Conservation (phyloP, 331 rosid species). For the Quercus lobata region DNA sequence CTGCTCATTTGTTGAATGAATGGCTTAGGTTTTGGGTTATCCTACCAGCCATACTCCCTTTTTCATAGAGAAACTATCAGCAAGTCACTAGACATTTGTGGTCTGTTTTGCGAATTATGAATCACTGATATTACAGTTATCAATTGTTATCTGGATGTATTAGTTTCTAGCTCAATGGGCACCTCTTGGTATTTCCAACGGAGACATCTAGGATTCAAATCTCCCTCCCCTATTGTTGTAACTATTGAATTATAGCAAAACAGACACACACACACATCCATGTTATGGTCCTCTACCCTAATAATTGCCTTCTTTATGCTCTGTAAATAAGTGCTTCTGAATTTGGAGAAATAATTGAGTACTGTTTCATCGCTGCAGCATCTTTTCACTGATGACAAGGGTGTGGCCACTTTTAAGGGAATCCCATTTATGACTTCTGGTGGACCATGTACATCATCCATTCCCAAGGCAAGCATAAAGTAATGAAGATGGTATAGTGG, state of each 20-base stretch:
- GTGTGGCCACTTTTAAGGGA: slow-evolving; percentile 89
- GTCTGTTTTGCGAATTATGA: background rate
- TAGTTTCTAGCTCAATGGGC: background rate
- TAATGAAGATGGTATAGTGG: slow-evolving; percentile 19
- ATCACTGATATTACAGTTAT: background rate
- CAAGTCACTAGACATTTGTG: background rate
- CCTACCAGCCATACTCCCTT: background rate
- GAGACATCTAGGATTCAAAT: too few species aligned
- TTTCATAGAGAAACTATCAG: background rate
- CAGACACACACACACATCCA: background rate
- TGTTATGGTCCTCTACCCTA: background rate
- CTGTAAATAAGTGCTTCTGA: background rate
- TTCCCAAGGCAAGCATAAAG: slow-evolving; percentile 69
- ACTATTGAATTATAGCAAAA: too few species aligned
- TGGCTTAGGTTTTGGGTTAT: background rate
- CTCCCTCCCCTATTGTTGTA: too few species aligned
- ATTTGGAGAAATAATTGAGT: slow-evolving; percentile 13
- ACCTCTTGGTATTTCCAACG: too few species aligned
- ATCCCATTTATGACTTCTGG: slow-evolving; percentile 87
- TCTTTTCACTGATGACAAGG: slow-evolving; percentile 85
- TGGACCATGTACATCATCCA: slow-evolving; percentile 84
- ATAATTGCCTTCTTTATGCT: background rate
- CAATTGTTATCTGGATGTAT: background rate
- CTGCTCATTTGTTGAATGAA: too few species aligned
- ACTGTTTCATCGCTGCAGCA: slow-evolving; percentile 53